These are phyloP conservation scores for Haplosporangium sp. DNA, from an alignment of 371 early-diverging fungal species.

Conservation along the genomic window DNA sequence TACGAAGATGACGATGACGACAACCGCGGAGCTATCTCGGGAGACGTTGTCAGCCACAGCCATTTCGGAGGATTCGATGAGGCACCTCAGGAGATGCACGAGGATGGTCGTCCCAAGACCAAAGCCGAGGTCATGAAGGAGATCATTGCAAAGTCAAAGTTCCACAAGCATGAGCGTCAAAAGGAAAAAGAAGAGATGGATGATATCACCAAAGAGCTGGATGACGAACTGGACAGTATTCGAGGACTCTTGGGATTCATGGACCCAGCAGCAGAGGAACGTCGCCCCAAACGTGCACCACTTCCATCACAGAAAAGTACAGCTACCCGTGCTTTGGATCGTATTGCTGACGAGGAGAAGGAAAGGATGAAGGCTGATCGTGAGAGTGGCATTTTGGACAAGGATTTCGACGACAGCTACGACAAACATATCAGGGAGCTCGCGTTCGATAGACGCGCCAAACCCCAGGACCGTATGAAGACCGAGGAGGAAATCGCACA, in stretches of 20 bases:
- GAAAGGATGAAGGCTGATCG: constrained; percentile 52
- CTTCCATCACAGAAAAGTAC: constrained; percentile 42
- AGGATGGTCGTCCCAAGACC: constrained; percentile 74
- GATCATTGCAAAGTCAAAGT: constrained; percentile 95
- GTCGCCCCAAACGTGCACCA: constrained; percentile 50
- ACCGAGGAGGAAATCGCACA: constrained; percentile 93
- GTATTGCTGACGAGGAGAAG: constrained; percentile 57
- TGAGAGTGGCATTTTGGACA: constrained; percentile 40
- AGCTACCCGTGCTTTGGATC: constrained; percentile 44
- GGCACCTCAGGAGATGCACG: constrained; percentile 41
- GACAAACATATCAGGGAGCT: constrained; percentile 85
- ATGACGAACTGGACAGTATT: constrained; percentile 88
- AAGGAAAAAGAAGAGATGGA: constrained; percentile 84
- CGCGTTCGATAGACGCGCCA: constrained; percentile 83
- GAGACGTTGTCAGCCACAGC: constrained; percentile 70
- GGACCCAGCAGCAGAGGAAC: constrained; percentile 48
- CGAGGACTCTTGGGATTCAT: constrained; percentile 69
- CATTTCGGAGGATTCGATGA: constrained; percentile 94
- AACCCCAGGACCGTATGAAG: constrained; percentile 92
- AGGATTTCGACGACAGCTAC: constrained; percentile 66
- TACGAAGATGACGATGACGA: constrained; percentile 76
- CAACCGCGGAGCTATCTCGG: constrained; percentile 73
- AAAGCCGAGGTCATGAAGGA: constrained; percentile 96
- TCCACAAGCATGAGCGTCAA: constrained; percentile 92
- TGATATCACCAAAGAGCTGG: constrained; percentile 81